A percentile compares a stretch with the other conserved stretches of the same genome.
These are phyloP conservation scores for Cytospora mali DNA, from an alignment of 2,329 filamentous ascomycete genomes.

Conservation along the genomic window DNA sequence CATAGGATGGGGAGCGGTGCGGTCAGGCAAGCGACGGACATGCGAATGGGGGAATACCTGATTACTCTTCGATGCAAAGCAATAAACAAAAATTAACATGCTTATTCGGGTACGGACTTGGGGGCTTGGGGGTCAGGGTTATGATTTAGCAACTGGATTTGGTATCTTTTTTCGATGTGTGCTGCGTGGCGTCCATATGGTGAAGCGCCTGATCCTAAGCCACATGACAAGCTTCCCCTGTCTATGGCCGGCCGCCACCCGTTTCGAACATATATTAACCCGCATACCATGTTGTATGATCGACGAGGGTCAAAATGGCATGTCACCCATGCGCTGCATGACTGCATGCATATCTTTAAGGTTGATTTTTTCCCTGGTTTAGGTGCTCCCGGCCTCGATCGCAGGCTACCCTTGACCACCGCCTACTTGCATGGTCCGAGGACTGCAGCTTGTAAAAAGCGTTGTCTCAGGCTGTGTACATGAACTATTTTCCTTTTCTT, in stretches of 20 bases:
- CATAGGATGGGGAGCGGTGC: conserved; percentile 6
- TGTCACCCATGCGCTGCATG: too few relatives aligned
- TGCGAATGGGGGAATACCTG: conserved; percentile 10
- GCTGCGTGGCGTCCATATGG: conserved; percentile 1
- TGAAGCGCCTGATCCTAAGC: neutral
- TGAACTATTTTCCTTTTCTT: neutral
- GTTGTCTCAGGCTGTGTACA: neutral
- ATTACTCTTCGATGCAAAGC: neutral
- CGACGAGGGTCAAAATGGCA: neutral
- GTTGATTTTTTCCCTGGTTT: neutral
- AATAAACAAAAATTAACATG: neutral
- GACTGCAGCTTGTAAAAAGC: neutral
- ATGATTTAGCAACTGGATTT: neutral
- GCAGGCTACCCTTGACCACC: neutral
- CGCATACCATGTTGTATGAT: neutral
- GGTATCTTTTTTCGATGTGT: neutral
- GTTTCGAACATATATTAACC: neutral
- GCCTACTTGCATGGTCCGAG: neutral
- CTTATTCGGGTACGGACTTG: neutral
- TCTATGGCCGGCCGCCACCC: neutral
- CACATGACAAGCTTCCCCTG: neutral
- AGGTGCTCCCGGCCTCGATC: neutral
- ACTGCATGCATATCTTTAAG: neutral
- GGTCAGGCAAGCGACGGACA: conserved; percentile 1
- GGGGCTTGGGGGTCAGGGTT: too few relatives aligned